Evolutionary conservation across 1,139 yeast genomes (phyloP).

Genomic region (Tardiomyces digboiensis): DNA sequence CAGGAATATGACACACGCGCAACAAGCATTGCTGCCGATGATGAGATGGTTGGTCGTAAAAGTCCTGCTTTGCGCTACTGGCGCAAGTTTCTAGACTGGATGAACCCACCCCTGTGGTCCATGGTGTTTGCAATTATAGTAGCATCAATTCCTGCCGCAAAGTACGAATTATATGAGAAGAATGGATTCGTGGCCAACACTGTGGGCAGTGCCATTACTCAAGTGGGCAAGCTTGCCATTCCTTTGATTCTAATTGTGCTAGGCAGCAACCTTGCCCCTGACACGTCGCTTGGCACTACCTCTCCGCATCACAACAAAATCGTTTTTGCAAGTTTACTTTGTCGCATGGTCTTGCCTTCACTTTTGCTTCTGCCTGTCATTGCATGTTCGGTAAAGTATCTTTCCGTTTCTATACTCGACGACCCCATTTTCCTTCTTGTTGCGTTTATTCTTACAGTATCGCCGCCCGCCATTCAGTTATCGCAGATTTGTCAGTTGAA

Average conservation of each 20-base stretch:
- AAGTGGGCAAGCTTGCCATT: slow-evolving; percentile 81
- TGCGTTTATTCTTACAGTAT: slow-evolving; percentile 61
- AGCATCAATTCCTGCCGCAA: slow-evolving; percentile 69
- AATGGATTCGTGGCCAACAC: slow-evolving; percentile 70
- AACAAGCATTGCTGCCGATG: neutral
- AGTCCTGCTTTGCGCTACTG: neutral
- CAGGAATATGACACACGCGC: neutral
- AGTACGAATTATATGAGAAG: slow-evolving; percentile 50
- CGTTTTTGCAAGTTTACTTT: slow-evolving; percentile 55
- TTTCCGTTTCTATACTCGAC: slow-evolving; percentile 61
- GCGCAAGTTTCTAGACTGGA: slow-evolving; percentile 34
- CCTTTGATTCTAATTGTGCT: slow-evolving; percentile 62
- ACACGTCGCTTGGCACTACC: slow-evolving; percentile 29
- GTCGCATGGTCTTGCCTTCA: slow-evolving; percentile 74
- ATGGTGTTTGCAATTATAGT: slow-evolving; percentile 78
- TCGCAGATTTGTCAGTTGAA: slow-evolving; percentile 77
- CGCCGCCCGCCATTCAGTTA: slow-evolving; percentile 82
- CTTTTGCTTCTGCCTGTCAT: slow-evolving; percentile 57
- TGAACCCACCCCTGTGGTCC: slow-evolving; percentile 95
- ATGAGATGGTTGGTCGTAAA: neutral
- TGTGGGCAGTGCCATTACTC: slow-evolving; percentile 62
- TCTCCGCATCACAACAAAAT: slow-evolving; percentile 50
- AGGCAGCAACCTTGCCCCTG: slow-evolving; percentile 42
- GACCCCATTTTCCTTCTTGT: slow-evolving; percentile 79
- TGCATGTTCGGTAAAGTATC: slow-evolving; percentile 54